Percentiles rank a stretch among this genome's conserved stretches.
Conservation (phyloP, 129 eudicot genomes). For the Chrysanthemum seticuspe region DNA sequence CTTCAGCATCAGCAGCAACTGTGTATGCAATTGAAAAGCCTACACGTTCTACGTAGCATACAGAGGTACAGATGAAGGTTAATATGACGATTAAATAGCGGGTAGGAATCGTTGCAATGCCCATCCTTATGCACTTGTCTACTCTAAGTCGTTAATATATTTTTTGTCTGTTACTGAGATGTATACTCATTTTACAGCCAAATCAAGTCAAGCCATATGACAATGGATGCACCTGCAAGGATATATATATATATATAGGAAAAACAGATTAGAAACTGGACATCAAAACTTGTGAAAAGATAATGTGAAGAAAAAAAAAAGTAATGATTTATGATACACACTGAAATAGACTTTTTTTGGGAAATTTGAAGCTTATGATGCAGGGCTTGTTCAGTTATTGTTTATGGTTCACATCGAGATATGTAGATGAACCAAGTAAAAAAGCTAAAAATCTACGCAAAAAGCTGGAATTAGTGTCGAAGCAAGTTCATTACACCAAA, state of each 20-base stretch:
- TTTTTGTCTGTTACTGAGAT: slow-evolving; percentile 12
- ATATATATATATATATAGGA: neutral
- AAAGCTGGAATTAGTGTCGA: neutral
- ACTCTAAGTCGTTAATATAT: slow-evolving; percentile 7
- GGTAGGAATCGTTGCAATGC: slow-evolving; percentile 50
- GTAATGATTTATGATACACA: neutral
- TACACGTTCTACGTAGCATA: slow-evolving; percentile 91
- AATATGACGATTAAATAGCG: slow-evolving; percentile 81
- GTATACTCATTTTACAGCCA: slow-evolving; percentile 1
- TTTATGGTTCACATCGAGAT: neutral
- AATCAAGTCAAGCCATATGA: slow-evolving; percentile 4
- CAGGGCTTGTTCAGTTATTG: neutral
- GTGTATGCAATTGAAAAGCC: slow-evolving; percentile 96
- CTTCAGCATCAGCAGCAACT: slow-evolving; percentile 91
- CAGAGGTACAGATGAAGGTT: slow-evolving; percentile 84
- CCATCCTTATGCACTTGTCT: slow-evolving; percentile 36
- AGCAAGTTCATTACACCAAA: neutral
- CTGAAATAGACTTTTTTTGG: neutral
- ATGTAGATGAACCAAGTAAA: too few relatives aligned
- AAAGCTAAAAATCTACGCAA: too few relatives aligned
- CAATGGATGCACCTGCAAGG: slow-evolving; percentile 23
- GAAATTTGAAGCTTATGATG: slow-evolving; percentile 8
- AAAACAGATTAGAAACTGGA: neutral
- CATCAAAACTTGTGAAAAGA: neutral
- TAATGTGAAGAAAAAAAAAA: neutral